Conservation (phyloP, 495 filamentous ascomycete genomes). For the Xylaria telfairii region DNA sequence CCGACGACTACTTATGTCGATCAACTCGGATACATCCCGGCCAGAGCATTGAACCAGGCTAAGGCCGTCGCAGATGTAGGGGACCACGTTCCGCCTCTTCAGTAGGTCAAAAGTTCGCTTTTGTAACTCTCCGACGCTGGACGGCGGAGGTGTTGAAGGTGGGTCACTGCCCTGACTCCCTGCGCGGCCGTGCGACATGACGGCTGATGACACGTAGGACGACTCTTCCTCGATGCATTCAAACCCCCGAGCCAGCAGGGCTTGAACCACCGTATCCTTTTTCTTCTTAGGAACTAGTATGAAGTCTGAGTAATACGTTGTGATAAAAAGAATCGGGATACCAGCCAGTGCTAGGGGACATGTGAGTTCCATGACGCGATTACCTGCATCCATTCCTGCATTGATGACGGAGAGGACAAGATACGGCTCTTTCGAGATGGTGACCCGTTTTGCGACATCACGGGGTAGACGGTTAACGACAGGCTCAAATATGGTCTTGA, state of each 20-base stretch:
- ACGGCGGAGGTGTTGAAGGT: constrained; percentile 77
- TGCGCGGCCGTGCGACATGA: constrained; percentile 55
- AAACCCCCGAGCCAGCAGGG: constrained; percentile 82
- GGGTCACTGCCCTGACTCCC: constrained; percentile 55
- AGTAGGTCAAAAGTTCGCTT: constrained; percentile 79
- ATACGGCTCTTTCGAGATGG: constrained; percentile 82
- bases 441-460: constrained; percentile 59
- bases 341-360: constrained; percentile 89
- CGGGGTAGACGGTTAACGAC: constrained; percentile 60
- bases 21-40: constrained; percentile 43
- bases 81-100: constrained; percentile 73
- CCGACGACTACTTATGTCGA: constrained; percentile 35
- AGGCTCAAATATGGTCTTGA: constrained; percentile 75
- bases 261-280: constrained; percentile 72
- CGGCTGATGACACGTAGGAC: constrained; percentile 70
- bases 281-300: constrained; percentile 84
- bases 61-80: constrained; percentile 69
- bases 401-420: constrained; percentile 87
- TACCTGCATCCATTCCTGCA: constrained; percentile 90
- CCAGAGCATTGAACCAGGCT: constrained; percentile 87
- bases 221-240: constrained; percentile 73
- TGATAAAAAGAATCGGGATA: constrained; percentile 98
- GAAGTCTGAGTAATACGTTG: constrained; percentile 97
- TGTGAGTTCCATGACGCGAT: constrained; percentile 89
- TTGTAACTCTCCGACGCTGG: constrained; percentile 79